A percentile compares a stretch with the other conserved stretches of the same genome.
Evolutionary conservation across 192 early-diverging fungal genomes (phyloP).

Genomic region (Geranomyces michiganensis): DNA sequence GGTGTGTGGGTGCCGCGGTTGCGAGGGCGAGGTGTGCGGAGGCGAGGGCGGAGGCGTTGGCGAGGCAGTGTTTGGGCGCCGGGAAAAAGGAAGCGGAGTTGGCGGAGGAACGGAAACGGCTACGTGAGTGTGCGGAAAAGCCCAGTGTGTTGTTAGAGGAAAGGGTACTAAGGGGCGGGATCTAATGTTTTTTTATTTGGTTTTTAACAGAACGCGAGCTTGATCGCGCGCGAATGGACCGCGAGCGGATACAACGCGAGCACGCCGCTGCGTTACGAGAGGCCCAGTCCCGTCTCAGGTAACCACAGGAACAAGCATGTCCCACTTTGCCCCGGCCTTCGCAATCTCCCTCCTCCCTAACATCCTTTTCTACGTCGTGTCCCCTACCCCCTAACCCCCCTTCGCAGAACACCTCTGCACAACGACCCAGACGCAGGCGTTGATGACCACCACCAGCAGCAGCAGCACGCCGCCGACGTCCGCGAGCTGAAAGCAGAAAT

Average conservation of each 20-base stretch:
- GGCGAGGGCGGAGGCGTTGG: slow-evolving; percentile 30
- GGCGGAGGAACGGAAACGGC: slow-evolving; percentile 41
- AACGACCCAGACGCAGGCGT: slow-evolving; percentile 10
- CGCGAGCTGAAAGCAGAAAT: slow-evolving; percentile 44
- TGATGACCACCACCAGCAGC: too few species aligned
- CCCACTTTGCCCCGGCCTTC: neutral
- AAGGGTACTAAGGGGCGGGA: neutral
- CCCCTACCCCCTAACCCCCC: neutral
- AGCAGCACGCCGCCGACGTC: slow-evolving; percentile 28
- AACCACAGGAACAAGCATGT: neutral
- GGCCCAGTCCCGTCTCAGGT: slow-evolving; percentile 8
- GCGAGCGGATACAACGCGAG: slow-evolving; percentile 40
- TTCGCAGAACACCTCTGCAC: neutral
- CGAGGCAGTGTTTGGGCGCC: slow-evolving; percentile 27
- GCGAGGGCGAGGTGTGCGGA: slow-evolving; percentile 31
- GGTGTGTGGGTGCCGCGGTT: slow-evolving; percentile 18
- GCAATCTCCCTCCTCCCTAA: neutral
- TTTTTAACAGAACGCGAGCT: slow-evolving; percentile 41
- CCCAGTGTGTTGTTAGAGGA: too few species aligned
- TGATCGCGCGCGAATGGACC: slow-evolving; percentile 45
- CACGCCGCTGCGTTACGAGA: neutral
- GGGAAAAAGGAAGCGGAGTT: slow-evolving; percentile 39
- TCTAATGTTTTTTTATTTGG: neutral
- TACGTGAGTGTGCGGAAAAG: slow-evolving; percentile 41
- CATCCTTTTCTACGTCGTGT: neutral